Evolutionary conservation across 441 rosid genomes (phyloP).

Genomic region (Populus trichocarpa): DNA sequence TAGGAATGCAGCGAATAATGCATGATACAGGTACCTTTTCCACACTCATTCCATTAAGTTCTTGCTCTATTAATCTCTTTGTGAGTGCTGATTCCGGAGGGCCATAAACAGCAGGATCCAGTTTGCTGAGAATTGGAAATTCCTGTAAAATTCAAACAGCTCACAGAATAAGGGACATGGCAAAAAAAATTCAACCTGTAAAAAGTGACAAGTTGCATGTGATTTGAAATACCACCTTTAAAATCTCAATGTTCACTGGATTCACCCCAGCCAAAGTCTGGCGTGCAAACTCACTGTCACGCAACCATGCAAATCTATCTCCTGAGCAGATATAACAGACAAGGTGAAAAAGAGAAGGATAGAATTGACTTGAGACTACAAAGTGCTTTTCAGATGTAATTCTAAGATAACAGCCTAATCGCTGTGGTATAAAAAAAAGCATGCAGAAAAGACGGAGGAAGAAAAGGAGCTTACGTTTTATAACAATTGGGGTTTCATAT

Average conservation of each 20-base stretch:
- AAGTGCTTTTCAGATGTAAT: not conserved
- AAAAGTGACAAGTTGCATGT: conserved; percentile 1
- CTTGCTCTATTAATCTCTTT: conserved; percentile 68
- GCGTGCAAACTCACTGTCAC: conserved; percentile 89
- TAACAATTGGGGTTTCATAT: conserved; percentile 77
- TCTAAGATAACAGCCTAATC: not conserved
- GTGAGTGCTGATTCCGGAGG: conserved; percentile 85
- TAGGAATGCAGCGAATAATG: not conserved
- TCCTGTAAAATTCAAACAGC: conserved; percentile 40
- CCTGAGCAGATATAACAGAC: conserved; percentile 34
- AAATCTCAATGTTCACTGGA: conserved; percentile 74
- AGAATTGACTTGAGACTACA: not conserved
- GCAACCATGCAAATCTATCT: conserved; percentile 91
- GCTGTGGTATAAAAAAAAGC: not conserved
- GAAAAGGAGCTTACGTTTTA: conserved; percentile 46
- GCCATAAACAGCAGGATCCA: conserved; percentile 79
- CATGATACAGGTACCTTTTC: conserved; percentile 46
- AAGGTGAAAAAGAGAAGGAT: not conserved
- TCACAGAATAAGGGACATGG: conserved; percentile 15
- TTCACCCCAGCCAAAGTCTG: conserved; percentile 91
- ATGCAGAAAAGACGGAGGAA: not conserved
- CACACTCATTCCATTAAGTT: conserved; percentile 64
- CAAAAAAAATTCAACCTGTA: conserved; percentile 9
- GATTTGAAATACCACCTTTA: conserved; percentile 41
- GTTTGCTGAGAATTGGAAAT: conserved; percentile 80